phyloP scores from a whole-genome alignment of 306 rosid species.

The Astragalus membranaceus region DNA sequence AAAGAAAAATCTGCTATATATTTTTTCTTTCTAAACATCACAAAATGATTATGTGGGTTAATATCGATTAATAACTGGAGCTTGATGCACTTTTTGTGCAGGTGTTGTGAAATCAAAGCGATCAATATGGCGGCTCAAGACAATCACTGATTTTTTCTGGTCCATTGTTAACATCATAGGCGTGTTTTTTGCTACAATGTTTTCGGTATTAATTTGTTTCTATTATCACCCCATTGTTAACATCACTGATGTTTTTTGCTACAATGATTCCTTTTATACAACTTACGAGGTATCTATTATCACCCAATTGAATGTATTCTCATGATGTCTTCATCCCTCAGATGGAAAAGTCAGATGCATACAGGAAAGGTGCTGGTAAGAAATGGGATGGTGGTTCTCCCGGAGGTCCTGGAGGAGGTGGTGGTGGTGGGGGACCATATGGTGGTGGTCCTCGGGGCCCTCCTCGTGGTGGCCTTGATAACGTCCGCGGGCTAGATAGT shows the following conservation, averaged over 20 bases:
- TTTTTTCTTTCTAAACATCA: not conserved
- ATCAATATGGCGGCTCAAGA: slow-evolving; percentile 75
- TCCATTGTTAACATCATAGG: slow-evolving; percentile 64
- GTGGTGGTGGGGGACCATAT: slow-evolving; percentile 68
- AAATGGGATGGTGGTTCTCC: slow-evolving; percentile 89
- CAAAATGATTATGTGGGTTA: not conserved
- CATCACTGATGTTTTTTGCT: slow-evolving; percentile 77
- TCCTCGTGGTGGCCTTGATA: slow-evolving; percentile 85
- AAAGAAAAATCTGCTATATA: not conserved
- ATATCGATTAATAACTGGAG: not conserved
- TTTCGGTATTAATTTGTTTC: slow-evolving; percentile 51
- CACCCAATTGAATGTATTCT: not conserved
- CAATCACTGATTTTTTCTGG: slow-evolving; percentile 83
- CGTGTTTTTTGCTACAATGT: slow-evolving; percentile 80
- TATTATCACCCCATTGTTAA: not conserved
- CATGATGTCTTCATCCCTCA: slow-evolving; percentile 16
- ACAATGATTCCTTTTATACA: slow-evolving; percentile 21
- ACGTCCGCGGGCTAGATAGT: slow-evolving; percentile 76
- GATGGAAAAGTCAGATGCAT: slow-evolving; percentile 92
- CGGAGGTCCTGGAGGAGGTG: slow-evolving; percentile 50
- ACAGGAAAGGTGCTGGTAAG: slow-evolving; percentile 76
- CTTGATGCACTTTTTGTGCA: slow-evolving; percentile 24
- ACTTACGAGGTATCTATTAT: not conserved
- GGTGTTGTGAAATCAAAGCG: slow-evolving; percentile 80
- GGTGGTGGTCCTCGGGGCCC: slow-evolving; percentile 88